Base-by-base conservation (phyloP, 2,329 filamentous ascomycete genomes). In the Paramyrothecium sp. region DNA sequence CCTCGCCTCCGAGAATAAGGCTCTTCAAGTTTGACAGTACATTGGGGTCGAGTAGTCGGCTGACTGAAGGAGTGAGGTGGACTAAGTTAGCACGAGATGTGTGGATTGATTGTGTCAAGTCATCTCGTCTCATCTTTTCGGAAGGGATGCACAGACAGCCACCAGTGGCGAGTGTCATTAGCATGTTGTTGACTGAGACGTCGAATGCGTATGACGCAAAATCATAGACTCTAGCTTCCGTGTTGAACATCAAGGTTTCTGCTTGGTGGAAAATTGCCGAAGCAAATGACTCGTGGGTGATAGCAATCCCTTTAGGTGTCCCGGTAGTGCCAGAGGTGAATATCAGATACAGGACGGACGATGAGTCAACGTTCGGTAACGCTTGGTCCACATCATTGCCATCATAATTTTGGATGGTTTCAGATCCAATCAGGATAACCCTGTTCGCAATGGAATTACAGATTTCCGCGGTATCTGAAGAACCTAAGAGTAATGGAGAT, bases 161-260 rank as follows among this genome's bases (percentile, higher is more conserved):
- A 11, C 65, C 65, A 4, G 21, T 30, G 12, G 54, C 46, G 7
- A 64, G 53, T 1, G 58, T 54, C 11, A 51, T 34, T 17, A 61
- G 54, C 13, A 54, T 54, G 22, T 63, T 58, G 13, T 46, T 26
- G 26, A 62, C 52, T 7, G 41, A 54, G 3, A 55, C 53, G 30
- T 64, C 65, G 48, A 66, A 67, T 3, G 46, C 30, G 20, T 65
- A 65, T 4, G 63, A 60, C 0, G 62, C 54, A 54, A 65, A 67
- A 33, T 65, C 54, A 17, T 58, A 60, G 7, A 60, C 38, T 19
- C 60, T 23, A 7, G 59, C 54, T 17, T 22, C 21, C 2, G 20
- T 12, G 3, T 46, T 51, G 21, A 58, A 54, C 2, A 53, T 52
- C 2, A 60, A 51, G 10, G 20, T 20, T 4, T 51, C n/a, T 22